Conservation (phyloP, 495 filamentous ascomycete genomes). For the Filosporella fistucella region DNA sequence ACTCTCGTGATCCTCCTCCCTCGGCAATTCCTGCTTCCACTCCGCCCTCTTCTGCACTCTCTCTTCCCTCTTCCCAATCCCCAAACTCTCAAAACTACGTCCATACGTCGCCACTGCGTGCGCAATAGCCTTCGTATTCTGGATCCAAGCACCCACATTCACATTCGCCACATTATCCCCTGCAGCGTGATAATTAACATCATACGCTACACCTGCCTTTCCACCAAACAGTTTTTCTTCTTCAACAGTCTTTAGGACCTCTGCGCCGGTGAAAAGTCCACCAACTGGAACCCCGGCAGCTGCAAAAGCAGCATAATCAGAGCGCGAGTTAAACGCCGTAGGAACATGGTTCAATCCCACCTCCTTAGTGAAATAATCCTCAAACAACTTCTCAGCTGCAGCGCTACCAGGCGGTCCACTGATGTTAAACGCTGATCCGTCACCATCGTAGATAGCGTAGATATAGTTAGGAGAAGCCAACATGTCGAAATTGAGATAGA, state of each 20-base stretch:
- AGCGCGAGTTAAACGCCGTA: conserved; percentile 58
- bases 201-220: conserved; percentile 50
- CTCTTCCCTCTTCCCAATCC: not conserved
- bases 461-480: conserved; percentile 69
- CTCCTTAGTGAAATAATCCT: not conserved
- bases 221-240: conserved; percentile 58
- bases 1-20: too few species aligned
- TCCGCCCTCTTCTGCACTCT: not conserved
- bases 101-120: conserved; percentile 61
- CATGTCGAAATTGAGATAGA: conserved; percentile 80
- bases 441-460: conserved; percentile 67
- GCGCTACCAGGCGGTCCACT: conserved; percentile 61
- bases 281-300: conserved; percentile 58
- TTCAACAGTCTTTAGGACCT: conserved; percentile 56
- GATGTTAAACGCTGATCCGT: conserved; percentile 56
- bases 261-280: conserved; percentile 67
- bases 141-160: conserved; percentile 51
- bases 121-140: conserved; percentile 59
- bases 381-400: conserved; percentile 42
- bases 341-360: conserved; percentile 33
- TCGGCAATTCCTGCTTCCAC: too few species aligned
- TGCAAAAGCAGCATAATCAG: conserved; percentile 67
- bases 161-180: conserved; percentile 59
- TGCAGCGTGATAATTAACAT: conserved; percentile 45
- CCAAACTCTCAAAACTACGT: conserved; percentile 31